These are phyloP conservation scores for Stephanodiscus minutulus DNA, from an alignment of 108 stramenopile species.

Conservation along the genomic window DNA sequence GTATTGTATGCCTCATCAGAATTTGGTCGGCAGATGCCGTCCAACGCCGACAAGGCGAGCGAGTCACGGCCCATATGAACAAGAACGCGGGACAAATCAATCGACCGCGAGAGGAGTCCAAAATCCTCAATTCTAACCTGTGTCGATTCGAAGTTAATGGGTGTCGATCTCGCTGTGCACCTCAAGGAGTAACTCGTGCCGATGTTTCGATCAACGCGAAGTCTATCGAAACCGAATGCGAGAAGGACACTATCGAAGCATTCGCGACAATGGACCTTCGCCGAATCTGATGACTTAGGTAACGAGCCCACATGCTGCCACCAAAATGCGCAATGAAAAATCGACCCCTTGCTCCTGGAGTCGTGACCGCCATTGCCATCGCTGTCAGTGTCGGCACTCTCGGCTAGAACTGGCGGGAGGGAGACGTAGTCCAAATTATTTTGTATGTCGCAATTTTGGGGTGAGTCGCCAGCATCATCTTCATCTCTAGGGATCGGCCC, in stretches of 20 bases:
- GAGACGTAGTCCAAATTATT: slow-evolving; percentile 34
- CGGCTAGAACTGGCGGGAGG: slow-evolving; percentile 14
- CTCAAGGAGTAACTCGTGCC: neutral
- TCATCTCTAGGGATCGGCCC: neutral
- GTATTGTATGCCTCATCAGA: slow-evolving; percentile 1
- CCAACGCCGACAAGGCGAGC: slow-evolving; percentile 19
- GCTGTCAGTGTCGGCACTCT: neutral
- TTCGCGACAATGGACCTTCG: neutral
- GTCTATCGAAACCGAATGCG: slow-evolving; percentile 31
- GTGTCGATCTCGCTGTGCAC: neutral
- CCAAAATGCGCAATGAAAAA: slow-evolving; percentile 34
- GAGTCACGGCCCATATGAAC: slow-evolving; percentile 46
- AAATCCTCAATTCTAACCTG: slow-evolving; percentile 3
- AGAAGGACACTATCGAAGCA: slow-evolving; percentile 21
- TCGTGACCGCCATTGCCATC: neutral
- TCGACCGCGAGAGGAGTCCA: slow-evolving; percentile 16
- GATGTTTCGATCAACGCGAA: neutral
- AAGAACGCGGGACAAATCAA: slow-evolving; percentile 39
- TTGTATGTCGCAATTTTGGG: slow-evolving; percentile 3
- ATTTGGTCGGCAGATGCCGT: neutral
- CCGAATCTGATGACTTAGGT: neutral
- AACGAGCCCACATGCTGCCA: slow-evolving; percentile 21
- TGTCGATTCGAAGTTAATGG: neutral
- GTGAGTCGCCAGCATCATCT: neutral
- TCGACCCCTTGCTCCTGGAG: neutral